phyloP scores from a whole-genome alignment of 2,329 filamentous ascomycete species.

The Alternaria alternata region DNA sequence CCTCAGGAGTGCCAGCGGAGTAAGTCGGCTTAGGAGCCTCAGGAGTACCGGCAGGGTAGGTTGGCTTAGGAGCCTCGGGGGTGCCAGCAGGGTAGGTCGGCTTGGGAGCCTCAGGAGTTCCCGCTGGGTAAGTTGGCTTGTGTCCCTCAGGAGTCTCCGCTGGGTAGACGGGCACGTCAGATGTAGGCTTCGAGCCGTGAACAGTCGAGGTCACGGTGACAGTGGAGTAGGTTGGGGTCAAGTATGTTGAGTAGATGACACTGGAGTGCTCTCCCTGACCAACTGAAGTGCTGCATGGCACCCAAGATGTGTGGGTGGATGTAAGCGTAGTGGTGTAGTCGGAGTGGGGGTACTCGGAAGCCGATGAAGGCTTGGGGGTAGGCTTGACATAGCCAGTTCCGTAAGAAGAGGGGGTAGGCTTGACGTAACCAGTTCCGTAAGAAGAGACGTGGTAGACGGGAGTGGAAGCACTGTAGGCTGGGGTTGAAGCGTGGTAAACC shows the following conservation, averaged over 20 bases:
- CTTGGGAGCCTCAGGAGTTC: not conserved
- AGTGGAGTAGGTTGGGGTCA: slow-evolving; percentile 47
- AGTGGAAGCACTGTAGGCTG: not conserved
- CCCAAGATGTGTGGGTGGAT: slow-evolving; percentile 46
- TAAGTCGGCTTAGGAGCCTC: not conserved
- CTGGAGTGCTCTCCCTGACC: slow-evolving; percentile 38
- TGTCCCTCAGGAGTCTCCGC: not conserved
- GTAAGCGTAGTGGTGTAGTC: slow-evolving; percentile 34
- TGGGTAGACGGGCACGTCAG: slow-evolving; percentile 11
- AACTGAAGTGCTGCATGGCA: slow-evolving; percentile 49
- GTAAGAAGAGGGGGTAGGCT: slow-evolving; percentile 4
- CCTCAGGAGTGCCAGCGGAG: not conserved
- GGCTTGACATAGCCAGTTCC: slow-evolving; percentile 9
- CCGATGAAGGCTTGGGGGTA: slow-evolving; percentile 18
- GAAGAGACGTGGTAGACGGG: slow-evolving; percentile 20
- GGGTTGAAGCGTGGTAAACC: not conserved
- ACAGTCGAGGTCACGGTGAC: slow-evolving; percentile 42
- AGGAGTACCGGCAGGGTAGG: slow-evolving; percentile 16
- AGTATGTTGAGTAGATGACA: slow-evolving; percentile 50
- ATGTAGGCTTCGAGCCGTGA: slow-evolving; percentile 27
- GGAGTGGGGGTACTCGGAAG: slow-evolving; percentile 16
- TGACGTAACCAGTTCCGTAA: slow-evolving; percentile 12
- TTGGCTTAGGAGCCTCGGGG: not conserved
- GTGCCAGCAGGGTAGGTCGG: not conserved
- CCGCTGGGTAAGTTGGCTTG: not conserved